phyloP scores from a whole-genome alignment of 768 basidiomycete species.

The Chalciporus sphaerocephalus region DNA sequence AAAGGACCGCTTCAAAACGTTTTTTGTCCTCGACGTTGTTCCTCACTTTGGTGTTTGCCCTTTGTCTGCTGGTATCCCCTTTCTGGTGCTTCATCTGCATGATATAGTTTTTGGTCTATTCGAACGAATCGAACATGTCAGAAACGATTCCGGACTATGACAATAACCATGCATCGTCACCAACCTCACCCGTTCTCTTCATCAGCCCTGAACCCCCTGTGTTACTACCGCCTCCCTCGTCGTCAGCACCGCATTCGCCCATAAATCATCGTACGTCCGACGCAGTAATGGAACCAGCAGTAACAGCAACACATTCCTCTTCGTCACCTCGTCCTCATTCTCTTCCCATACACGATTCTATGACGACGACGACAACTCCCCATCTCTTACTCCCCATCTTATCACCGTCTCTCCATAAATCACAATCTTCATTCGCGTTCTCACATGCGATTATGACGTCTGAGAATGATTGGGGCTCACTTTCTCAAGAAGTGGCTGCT shows the following conservation, averaged over 20 bases:
- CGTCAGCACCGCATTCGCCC: conserved; percentile 7
- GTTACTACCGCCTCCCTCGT: conserved; percentile 18
- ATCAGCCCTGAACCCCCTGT: conserved; percentile 21
- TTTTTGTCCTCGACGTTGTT: not conserved
- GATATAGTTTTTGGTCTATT: conserved; percentile 15
- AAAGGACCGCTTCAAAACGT: not conserved
- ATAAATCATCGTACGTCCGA: conserved; percentile 24
- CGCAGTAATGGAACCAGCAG: conserved; percentile 18
- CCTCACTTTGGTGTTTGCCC: not conserved
- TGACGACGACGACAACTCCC: no score
- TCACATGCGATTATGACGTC: conserved; percentile 38
- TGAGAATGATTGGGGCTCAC: conserved; percentile 36
- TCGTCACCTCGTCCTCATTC: conserved; percentile 20
- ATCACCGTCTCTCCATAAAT: conserved; percentile 34
- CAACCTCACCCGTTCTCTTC: conserved; percentile 12
- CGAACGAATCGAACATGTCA: conserved; percentile 15
- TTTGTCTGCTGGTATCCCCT: no score
- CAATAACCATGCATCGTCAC: conserved; percentile 17
- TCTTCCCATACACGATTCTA: conserved; percentile 13
- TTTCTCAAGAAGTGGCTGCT: conserved; percentile 49
- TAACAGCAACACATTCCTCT: conserved; percentile 12
- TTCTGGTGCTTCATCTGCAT: conserved; percentile 12
- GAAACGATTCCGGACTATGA: conserved; percentile 25
- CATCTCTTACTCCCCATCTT: conserved; percentile 44
- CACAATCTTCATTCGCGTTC: conserved; percentile 42